Percentiles rank a stretch among this genome's conserved stretches.
phyloP scores from a whole-genome alignment of 495 filamentous ascomycete species.

The Xylaria nigripes region DNA sequence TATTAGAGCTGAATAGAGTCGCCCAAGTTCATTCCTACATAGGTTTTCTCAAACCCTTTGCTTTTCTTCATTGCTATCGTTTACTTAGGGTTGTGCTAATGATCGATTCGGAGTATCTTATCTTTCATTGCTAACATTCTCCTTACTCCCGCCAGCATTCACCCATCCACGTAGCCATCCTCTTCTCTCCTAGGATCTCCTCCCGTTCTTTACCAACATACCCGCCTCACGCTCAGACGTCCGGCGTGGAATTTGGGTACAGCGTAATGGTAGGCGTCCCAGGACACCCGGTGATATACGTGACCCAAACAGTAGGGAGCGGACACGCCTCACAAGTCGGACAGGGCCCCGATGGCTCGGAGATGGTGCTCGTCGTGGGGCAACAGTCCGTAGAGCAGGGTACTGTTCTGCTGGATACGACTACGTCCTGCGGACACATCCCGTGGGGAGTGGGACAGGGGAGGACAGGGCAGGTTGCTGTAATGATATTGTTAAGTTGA shows the following conservation, averaged over 20 bases:
- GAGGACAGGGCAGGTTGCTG: conserved; percentile 17
- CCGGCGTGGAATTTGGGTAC: no score
- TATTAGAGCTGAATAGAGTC: conserved; percentile 7
- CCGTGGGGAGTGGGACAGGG: conserved; percentile 15
- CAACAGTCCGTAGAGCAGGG: conserved; percentile 38
- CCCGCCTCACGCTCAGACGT: no score
- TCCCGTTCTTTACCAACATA: no score
- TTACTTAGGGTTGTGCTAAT: no score
- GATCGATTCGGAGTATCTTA: no score
- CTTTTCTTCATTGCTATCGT: background rate
- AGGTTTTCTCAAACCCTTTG: background rate
- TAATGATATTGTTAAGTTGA: background rate
- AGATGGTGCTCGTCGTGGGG: conserved; percentile 29
- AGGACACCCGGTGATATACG: conserved; percentile 31
- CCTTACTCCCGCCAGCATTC: no score
- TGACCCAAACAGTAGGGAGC: conserved; percentile 30
- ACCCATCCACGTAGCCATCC: no score
- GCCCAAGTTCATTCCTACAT: background rate
- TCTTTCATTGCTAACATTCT: no score
- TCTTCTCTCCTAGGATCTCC: background rate
- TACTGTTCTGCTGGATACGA: conserved; percentile 21
- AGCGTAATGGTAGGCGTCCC: conserved; percentile 22
- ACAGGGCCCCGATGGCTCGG: conserved; percentile 21
- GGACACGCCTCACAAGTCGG: conserved; percentile 27
- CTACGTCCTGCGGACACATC: conserved; percentile 23